Conservation (phyloP, 2,329 filamentous ascomycete genomes). For the Ascochyta rabiei region DNA sequence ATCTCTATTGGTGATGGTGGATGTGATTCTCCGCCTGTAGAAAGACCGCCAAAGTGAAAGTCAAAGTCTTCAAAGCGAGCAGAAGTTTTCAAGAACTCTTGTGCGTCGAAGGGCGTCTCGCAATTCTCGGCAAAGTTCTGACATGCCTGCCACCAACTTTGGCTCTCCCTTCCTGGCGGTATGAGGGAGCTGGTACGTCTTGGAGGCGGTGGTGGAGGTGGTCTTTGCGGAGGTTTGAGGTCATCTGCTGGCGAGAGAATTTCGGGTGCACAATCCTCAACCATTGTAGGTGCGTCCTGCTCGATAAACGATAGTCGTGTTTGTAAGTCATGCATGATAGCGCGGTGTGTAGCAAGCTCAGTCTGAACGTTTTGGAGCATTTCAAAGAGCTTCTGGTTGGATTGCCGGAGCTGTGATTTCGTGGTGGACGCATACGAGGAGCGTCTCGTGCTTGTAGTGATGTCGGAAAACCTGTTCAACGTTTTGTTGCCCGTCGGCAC, state of each 20-base stretch:
- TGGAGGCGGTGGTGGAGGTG: slow-evolving; percentile 6
- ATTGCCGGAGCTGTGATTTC: slow-evolving; percentile 33
- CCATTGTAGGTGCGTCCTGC: slow-evolving; percentile 20
- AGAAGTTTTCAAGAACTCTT: slow-evolving; percentile 35
- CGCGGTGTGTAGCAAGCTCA: slow-evolving; percentile 34
- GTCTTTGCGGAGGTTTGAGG: slow-evolving; percentile 18
- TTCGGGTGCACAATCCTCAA: slow-evolving; percentile 12
- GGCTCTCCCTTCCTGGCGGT: slow-evolving; percentile 2
- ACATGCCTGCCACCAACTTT: slow-evolving; percentile 36
- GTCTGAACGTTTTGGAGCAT: slow-evolving; percentile 39
- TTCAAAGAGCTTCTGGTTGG: slow-evolving; percentile 34
- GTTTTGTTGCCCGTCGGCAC: slow-evolving; percentile 5
- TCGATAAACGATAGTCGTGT: slow-evolving; percentile 38
- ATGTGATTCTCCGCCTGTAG: slow-evolving; percentile 12
- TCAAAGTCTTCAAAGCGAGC: slow-evolving; percentile 35
- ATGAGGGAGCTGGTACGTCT: slow-evolving; percentile 5
- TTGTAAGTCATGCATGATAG: slow-evolving; percentile 38
- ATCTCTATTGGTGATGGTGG: slow-evolving; percentile 26
- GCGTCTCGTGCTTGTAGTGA: slow-evolving; percentile 23
- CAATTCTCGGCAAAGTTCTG: slow-evolving; percentile 36
- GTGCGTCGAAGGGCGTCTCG: slow-evolving; percentile 32
- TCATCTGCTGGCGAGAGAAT: slow-evolving; percentile 15
- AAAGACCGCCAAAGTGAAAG: slow-evolving; percentile 30
- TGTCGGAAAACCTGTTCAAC: slow-evolving; percentile 11
- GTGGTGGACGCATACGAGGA: slow-evolving; percentile 32